Base-by-base conservation (phyloP, 2,329 filamentous ascomycete genomes). In the Talaromyces sp. region DNA sequence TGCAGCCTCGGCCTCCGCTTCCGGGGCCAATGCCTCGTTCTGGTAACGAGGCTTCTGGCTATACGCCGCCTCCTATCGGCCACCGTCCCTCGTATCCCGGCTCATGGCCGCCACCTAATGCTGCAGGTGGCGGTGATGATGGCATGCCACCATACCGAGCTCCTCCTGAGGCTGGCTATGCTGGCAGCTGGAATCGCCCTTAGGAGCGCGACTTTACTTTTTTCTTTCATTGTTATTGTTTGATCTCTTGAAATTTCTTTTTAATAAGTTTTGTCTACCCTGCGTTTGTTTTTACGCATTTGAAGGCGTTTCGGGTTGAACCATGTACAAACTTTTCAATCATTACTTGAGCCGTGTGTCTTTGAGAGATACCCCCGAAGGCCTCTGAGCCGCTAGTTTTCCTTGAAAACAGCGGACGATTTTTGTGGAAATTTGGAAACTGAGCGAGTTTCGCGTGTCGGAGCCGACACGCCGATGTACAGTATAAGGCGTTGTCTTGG, bases 21-120 rank as follows among this genome's bases (percentile, higher is more conserved):
- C 22, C 25, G 49, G 28, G 15, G 27, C 4, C 49, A 27, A 17
- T 53, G 25, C 49, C 25, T 30, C 49, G 28, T 17, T 56, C 57
- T 30, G 44, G 39, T 10, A n/a, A 42, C 19, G 56, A 58, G 22
- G 6, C 56, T 30, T n/a, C 58, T 11, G 32, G 51, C 11, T 60
- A 60, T 36, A 51, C 42, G 51, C 54, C 55, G 28, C 36, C 55
- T 56, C 52, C 60, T 49, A 42, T 53, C n/a, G 32, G 57, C 15
- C 57, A 62, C 22, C 60, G 47, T 27, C 27, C 55, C 19, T 32
- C 49, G 3, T 53, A 53, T n/a, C 28, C 49, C 3, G 52, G 55
- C 27, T 17, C 60, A 22, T 62, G 60, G 60, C 60, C 55, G 19
- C 19, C 19, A 8, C 54, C 9, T 19, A 32, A 19, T 15, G 17